These are phyloP conservation scores for Rhodotorula babjevae DNA, from an alignment of 768 basidiomycete genomes.

Conservation along the genomic window DNA sequence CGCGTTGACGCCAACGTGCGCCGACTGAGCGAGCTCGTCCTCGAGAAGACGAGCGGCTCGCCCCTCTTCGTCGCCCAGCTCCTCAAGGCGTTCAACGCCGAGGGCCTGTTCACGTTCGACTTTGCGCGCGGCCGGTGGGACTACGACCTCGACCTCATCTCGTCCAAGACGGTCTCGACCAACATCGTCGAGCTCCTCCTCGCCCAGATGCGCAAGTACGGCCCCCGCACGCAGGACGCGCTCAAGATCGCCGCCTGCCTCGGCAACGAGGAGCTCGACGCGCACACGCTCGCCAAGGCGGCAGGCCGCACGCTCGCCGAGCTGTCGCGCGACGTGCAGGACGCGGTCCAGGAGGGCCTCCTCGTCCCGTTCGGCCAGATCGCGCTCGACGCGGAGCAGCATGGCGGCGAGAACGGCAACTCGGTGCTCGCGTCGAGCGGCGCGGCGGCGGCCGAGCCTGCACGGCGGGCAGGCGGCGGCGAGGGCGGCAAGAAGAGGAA, in stretches of 20 bases:
- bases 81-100: constrained; percentile 31
- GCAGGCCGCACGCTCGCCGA: constrained; percentile 2
- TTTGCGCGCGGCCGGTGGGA: constrained; percentile 18
- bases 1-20: constrained; percentile 6
- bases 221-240: neutral
- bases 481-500: too few relatives aligned
- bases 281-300: constrained; percentile 18
- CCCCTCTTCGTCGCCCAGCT: constrained; percentile 36
- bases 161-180: constrained; percentile 22
- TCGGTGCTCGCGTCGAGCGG: too few relatives aligned
- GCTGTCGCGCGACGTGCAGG: constrained; percentile 24
- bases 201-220: constrained; percentile 25
- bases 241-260: constrained; percentile 35
- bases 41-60: constrained; percentile 17
- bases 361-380: constrained; percentile 14
- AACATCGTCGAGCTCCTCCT: constrained; percentile 36
- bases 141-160: constrained; percentile 31
- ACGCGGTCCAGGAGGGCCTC: constrained; percentile 24
- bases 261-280: constrained; percentile 24
- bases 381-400: neutral
- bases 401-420: neutral
- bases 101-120: constrained; percentile 32
- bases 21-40: constrained; percentile 19
- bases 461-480: neutral
- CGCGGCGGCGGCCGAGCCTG: neutral